phyloP scores from a whole-genome alignment of 2,329 filamentous ascomycete genomes.

The Pezizomycotina sp. region DNA sequence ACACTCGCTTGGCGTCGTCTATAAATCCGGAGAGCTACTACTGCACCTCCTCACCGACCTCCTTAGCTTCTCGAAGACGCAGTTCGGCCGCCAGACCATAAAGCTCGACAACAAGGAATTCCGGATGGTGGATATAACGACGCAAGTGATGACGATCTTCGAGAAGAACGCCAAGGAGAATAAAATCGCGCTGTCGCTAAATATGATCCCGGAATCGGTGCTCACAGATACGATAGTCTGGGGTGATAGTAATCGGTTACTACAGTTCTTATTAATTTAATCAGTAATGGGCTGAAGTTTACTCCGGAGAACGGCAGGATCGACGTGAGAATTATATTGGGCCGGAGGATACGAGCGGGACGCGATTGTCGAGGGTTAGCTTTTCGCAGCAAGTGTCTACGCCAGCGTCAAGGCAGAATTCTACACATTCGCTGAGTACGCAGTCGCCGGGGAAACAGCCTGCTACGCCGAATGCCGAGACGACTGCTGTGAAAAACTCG shows the following conservation, averaged over 20 bases:
- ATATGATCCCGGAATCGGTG: constrained; percentile 34
- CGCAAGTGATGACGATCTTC: constrained; percentile 72
- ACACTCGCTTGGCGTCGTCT: constrained; percentile 70
- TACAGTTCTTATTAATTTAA: constrained; percentile 87
- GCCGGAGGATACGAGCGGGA: no score
- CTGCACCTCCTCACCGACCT: constrained; percentile 78
- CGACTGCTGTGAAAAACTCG: no score
- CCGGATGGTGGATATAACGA: constrained; percentile 61
- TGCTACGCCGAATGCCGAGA: no score
- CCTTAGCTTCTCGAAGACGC: constrained; percentile 85
- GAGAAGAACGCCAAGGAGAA: constrained; percentile 76
- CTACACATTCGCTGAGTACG: no score
- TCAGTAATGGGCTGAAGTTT: constrained; percentile 85
- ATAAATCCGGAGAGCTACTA: constrained; percentile 71
- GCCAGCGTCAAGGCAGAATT: no score
- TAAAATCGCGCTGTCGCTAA: constrained; percentile 54
- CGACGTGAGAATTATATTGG: constrained; percentile 56
- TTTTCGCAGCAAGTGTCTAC: no score
- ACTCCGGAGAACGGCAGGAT: constrained; percentile 63
- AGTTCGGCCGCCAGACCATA: constrained; percentile 63
- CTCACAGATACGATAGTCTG: constrained; percentile 74
- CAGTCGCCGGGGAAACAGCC: no score
- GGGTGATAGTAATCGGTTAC: constrained; percentile 81
- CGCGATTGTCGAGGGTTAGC: no score
- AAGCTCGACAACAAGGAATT: constrained; percentile 75